These are phyloP conservation scores for Ramichloridium luteum DNA, from an alignment of 2,329 filamentous ascomycete species.

Conservation along the genomic window DNA sequence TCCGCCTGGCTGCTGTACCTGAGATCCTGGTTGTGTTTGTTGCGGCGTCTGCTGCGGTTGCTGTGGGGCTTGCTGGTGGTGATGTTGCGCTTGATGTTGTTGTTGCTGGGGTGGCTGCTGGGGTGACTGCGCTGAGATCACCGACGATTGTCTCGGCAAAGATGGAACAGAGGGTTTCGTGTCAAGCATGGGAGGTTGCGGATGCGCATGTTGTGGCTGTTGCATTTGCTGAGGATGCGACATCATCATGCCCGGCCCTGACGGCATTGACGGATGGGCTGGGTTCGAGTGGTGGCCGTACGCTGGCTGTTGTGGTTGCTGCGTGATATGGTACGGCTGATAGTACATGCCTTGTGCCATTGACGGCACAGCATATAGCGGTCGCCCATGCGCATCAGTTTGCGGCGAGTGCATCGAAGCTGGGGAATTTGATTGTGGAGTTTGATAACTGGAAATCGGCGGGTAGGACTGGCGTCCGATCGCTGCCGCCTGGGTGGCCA, in stretches of 20 bases:
- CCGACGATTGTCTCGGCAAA: conserved; percentile 16
- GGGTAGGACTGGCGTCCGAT: conserved; percentile 62
- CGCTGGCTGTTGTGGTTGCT: conserved; percentile 41
- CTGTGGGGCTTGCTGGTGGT: conserved; percentile 34
- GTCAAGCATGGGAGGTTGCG: conserved; percentile 16
- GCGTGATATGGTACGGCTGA: conserved; percentile 36
- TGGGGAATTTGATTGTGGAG: conserved; percentile 87
- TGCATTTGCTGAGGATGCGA: conserved; percentile 35
- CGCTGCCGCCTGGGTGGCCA: conserved; percentile 49
- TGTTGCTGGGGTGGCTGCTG: conserved; percentile 31
- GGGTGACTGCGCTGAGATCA: conserved; percentile 16
- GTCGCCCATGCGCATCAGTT: conserved; percentile 75
- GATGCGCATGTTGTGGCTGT: conserved; percentile 15
- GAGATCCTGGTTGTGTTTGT: conserved; percentile 1
- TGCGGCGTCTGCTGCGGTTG: conserved; percentile 9
- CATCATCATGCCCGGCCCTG: conserved; percentile 40
- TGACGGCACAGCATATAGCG: conserved; percentile 76
- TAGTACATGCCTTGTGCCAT: conserved; percentile 72
- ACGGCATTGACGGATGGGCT: conserved; percentile 44
- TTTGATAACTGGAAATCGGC: conserved; percentile 69
- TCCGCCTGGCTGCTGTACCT: conserved; percentile 11
- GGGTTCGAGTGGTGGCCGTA: conserved; percentile 43
- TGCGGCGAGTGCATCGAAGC: conserved; percentile 85
- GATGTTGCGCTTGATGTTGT: conserved; percentile 18
- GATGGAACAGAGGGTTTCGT: conserved; percentile 17